These are phyloP conservation scores for Centaurea solstitialis DNA, from an alignment of 129 eudicot species.

Conservation along the genomic window DNA sequence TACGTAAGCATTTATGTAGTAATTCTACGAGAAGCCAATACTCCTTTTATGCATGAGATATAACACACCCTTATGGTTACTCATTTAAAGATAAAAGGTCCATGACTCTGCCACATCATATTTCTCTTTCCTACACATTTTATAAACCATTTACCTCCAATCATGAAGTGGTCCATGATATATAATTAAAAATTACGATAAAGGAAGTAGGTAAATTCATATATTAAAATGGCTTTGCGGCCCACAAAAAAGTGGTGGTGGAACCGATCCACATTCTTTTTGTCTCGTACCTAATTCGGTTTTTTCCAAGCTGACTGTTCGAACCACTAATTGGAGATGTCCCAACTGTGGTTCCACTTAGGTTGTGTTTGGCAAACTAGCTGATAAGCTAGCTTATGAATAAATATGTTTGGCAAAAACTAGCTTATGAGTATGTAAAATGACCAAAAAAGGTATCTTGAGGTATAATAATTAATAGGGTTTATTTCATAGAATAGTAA, in stretches of 20 bases:
- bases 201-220: background rate
- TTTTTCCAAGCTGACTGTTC: background rate
- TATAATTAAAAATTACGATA: background rate
- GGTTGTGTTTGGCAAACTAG: too few species aligned
- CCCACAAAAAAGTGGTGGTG: background rate
- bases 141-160: background rate
- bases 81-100: background rate
- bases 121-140: background rate
- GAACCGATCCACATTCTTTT: background rate
- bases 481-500: too few species aligned
- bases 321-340: background rate
- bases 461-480: too few species aligned
- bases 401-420: too few species aligned
- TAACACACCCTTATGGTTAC: background rate
- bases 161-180: background rate
- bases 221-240: background rate
- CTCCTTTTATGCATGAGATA: background rate
- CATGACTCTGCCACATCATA: background rate
- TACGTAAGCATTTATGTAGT: background rate
- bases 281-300: background rate
- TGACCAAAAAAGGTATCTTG: too few species aligned
- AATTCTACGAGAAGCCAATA: background rate
- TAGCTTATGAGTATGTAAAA: too few species aligned
- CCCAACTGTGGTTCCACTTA: background rate
- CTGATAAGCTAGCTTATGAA: too few species aligned